These are phyloP conservation scores for Drechslera avenae DNA, from an alignment of 2,329 filamentous ascomycete species.

Conservation along the genomic window DNA sequence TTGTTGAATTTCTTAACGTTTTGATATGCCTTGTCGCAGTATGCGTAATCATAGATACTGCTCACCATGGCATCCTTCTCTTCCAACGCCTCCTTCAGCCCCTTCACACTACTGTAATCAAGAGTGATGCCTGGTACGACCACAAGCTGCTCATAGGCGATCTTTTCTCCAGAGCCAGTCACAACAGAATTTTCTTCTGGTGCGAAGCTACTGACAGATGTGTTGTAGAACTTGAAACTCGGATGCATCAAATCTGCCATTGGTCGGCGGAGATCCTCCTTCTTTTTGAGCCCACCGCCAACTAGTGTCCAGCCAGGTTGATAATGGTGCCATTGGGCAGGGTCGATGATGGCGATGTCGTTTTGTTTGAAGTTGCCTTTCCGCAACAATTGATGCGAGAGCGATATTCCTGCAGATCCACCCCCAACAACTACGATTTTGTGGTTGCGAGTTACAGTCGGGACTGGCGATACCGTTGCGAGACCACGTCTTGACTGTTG, in stretches of 20 bases:
- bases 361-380: conserved; percentile 61
- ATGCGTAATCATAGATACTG: conserved; percentile 47
- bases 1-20: conserved; percentile 41
- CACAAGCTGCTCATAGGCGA: conserved; percentile 68
- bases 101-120: conserved; percentile 38
- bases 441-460: conserved; percentile 55
- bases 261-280: conserved; percentile 61
- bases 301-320: conserved; percentile 74
- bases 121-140: conserved; percentile 58
- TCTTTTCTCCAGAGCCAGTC: conserved; percentile 59
- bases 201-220: conserved; percentile 56
- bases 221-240: conserved; percentile 66
- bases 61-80: conserved; percentile 44
- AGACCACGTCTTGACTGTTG: conserved; percentile 15
- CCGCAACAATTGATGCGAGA: conserved; percentile 70
- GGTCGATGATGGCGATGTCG: conserved; percentile 70
- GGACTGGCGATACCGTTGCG: conserved; percentile 37
- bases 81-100: conserved; percentile 45
- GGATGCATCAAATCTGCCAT: conserved; percentile 60
- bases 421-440: conserved; percentile 70
- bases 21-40: conserved; percentile 46
- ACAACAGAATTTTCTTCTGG: conserved; percentile 64
- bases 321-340: conserved; percentile 68
- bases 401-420: conserved; percentile 67
- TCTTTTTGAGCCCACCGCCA: conserved; percentile 68